Percentiles rank a stretch among this genome's conserved stretches.
phyloP scores from a whole-genome alignment of 768 basidiomycete species.

The Rubroboletus satanas region DNA sequence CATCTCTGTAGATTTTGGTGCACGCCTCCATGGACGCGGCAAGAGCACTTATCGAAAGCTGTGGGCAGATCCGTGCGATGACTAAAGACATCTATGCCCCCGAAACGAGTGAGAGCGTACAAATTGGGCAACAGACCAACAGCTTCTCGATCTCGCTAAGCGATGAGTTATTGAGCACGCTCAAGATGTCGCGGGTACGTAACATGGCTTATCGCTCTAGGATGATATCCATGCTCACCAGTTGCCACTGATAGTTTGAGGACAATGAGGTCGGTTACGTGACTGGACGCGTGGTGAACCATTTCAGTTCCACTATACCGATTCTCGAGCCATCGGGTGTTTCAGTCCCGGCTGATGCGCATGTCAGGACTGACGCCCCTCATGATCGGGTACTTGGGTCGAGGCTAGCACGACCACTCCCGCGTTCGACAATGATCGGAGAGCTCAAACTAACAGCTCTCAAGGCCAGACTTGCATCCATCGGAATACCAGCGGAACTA shows the following conservation, averaged over 20 bases:
- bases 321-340: conserved; percentile 68
- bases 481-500: conserved; percentile 87
- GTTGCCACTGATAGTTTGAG: conserved; percentile 64
- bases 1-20: conserved; percentile 69
- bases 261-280: conserved; percentile 96
- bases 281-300: conserved; percentile 79
- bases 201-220: not conserved
- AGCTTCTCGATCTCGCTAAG: conserved; percentile 93
- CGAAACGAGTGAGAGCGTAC: conserved; percentile 65
- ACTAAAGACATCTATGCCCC: conserved; percentile 91
- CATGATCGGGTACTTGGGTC: conserved; percentile 53
- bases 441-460: conserved; percentile 90
- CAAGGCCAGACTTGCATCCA: conserved; percentile 69
- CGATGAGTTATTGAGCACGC: conserved; percentile 73
- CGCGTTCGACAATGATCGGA: conserved; percentile 94
- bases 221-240: conserved; percentile 3
- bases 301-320: conserved; percentile 85
- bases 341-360: conserved; percentile 23
- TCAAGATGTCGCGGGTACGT: conserved; percentile 85
- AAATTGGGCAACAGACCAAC: conserved; percentile 94
- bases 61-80: conserved; percentile 80
- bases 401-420: conserved; percentile 63
- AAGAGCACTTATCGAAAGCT: conserved; percentile 71
- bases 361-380: conserved; percentile 21
- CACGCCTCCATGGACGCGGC: conserved; percentile 70